phyloP scores from a whole-genome alignment of 2,329 filamentous ascomycete species.

The Triangularia setosa region DNA sequence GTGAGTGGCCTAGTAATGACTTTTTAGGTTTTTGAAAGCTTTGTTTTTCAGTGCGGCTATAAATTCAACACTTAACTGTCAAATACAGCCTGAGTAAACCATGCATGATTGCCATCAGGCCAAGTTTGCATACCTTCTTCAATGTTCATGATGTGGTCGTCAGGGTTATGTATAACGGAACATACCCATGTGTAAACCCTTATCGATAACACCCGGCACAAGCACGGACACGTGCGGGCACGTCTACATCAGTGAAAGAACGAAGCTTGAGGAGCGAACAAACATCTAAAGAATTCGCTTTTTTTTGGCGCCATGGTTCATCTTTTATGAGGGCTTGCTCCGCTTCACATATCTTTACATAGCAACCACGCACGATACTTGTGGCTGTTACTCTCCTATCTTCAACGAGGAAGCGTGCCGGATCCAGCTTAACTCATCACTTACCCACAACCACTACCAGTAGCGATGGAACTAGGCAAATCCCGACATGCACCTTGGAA shows the following conservation, averaged over 20 bases:
- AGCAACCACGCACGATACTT: background rate
- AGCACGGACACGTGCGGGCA: background rate
- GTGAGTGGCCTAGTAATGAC: too few species aligned
- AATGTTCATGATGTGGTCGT: background rate
- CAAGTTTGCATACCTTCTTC: background rate
- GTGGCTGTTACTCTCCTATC: background rate
- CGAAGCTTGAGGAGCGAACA: background rate
- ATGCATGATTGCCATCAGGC: background rate
- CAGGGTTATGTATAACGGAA: background rate
- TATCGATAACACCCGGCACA: background rate
- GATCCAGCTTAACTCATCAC: background rate
- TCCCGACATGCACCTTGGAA: slow-evolving; percentile 3
- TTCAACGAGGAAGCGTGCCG: background rate
- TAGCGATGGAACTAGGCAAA: background rate
- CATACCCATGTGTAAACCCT: background rate
- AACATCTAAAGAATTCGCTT: background rate
- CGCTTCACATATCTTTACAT: background rate
- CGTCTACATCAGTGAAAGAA: background rate
- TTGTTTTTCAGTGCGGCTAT: too few species aligned
- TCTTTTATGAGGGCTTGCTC: background rate
- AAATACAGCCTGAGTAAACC: too few species aligned
- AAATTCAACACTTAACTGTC: too few species aligned
- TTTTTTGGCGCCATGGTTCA: background rate
- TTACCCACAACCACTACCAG: background rate
- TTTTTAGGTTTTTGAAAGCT: too few species aligned